A percentile compares a stretch with the other conserved stretches of the same genome.
phyloP scores from a whole-genome alignment of 306 rosid genomes.

The Fagus crenata region DNA sequence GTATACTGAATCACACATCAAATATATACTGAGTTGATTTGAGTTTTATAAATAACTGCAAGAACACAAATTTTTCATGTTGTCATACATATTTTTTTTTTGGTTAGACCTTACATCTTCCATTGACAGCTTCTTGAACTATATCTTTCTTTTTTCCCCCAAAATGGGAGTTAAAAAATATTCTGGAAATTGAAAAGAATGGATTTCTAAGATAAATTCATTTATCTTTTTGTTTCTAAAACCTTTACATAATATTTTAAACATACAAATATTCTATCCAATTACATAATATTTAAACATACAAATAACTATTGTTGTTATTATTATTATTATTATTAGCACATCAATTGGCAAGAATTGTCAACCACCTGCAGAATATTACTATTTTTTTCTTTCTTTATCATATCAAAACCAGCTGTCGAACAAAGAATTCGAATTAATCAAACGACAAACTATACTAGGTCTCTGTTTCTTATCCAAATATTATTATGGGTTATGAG shows the following conservation, averaged over 20 bases:
- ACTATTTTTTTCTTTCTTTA: neutral
- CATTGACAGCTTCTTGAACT: neutral
- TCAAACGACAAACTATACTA: neutral
- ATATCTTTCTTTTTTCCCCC: too few species aligned
- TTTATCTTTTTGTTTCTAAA: neutral
- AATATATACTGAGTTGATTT: too few species aligned
- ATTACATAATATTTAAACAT: neutral
- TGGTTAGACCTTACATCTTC: neutral
- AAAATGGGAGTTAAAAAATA: too few species aligned
- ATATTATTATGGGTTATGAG: conserved; percentile 2
- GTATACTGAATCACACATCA: too few species aligned
- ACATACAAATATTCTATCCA: neutral
- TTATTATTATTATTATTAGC: too few species aligned
- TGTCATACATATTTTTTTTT: too few species aligned
- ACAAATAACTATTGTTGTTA: neutral
- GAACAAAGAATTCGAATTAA: neutral
- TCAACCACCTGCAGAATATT: neutral
- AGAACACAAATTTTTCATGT: too few species aligned
- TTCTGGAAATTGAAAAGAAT: too few species aligned
- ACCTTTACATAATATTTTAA: neutral
- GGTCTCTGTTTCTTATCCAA: neutral
- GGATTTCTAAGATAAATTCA: too few species aligned
- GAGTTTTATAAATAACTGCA: too few species aligned
- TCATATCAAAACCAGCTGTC: neutral
- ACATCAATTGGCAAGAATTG: neutral